phyloP scores from a whole-genome alignment of 345 rosid genomes.

The Bruguiera sexangula region DNA sequence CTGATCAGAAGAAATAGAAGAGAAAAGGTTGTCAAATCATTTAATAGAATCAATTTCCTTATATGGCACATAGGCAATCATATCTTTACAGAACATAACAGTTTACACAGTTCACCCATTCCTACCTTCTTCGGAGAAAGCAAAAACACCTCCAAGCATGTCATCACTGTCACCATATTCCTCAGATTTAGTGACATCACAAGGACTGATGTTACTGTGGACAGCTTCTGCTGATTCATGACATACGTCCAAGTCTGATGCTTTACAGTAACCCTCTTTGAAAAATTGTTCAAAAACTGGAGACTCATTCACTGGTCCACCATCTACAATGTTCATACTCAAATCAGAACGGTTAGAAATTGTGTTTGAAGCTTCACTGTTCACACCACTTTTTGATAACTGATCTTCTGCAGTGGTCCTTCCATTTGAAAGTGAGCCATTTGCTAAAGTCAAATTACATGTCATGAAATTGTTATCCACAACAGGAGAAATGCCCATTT shows the following conservation, averaged over 20 bases:
- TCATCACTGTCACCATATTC: conserved; percentile 74
- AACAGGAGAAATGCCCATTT: conserved; percentile 31
- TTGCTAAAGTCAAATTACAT: conserved; percentile 35
- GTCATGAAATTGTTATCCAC: conserved; percentile 43
- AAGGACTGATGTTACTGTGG: conserved; percentile 46
- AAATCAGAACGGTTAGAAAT: conserved; percentile 63
- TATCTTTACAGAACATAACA: background rate
- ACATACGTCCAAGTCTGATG: conserved; percentile 26
- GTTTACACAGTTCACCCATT: background rate
- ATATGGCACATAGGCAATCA: background rate
- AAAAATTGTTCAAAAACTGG: conserved; percentile 68
- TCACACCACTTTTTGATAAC: conserved; percentile 44
- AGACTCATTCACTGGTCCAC: conserved; percentile 44
- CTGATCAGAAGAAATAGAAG: no score
- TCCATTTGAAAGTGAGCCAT: conserved; percentile 50
- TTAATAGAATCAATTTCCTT: background rate
- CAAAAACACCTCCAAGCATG: conserved; percentile 87
- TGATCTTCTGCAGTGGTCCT: conserved; percentile 39
- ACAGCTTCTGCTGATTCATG: conserved; percentile 40
- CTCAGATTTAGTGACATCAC: conserved; percentile 58
- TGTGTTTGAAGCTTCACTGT: conserved; percentile 54
- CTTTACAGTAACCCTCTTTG: conserved; percentile 65
- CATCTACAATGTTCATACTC: conserved; percentile 57
- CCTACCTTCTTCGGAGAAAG: conserved; percentile 92
- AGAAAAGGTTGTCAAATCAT: no score